phyloP scores from a whole-genome alignment of 78 protist species.

The Mastigamoeba balamuthi region DNA sequence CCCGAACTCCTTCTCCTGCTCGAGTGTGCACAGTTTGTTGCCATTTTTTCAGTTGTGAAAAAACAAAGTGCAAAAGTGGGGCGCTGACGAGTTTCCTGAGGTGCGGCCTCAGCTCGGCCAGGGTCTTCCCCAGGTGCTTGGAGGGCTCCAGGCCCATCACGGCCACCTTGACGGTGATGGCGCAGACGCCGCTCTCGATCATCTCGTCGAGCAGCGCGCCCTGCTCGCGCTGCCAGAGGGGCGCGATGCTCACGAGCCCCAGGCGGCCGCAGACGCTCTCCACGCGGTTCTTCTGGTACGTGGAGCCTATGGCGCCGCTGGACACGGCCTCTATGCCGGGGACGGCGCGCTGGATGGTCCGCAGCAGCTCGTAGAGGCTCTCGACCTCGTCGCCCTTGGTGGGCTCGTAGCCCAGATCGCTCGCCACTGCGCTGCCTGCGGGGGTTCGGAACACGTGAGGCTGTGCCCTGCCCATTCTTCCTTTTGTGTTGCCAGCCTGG shows the following conservation, averaged over 20 bases:
- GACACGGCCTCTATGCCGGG: conserved; percentile 77
- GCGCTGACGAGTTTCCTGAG: conserved; percentile 6
- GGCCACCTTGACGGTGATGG: conserved; percentile 76
- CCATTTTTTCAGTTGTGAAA: not conserved
- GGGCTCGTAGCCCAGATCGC: conserved; percentile 8
- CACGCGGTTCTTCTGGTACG: conserved; percentile 90
- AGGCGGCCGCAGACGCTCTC: conserved; percentile 78
- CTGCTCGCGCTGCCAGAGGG: conserved; percentile 83
- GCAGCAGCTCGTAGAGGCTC: conserved; percentile 56
- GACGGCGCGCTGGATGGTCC: not conserved
- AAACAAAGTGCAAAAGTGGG: not conserved
- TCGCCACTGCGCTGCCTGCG: conserved; percentile 5
- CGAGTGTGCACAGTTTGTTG: too few species aligned
- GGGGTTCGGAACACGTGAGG: too few species aligned
- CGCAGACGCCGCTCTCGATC: conserved; percentile 49
- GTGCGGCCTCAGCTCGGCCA: conserved; percentile 27
- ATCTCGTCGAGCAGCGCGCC: conserved; percentile 62
- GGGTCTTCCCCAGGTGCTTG: conserved; percentile 59
- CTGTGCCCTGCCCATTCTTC: too few species aligned
- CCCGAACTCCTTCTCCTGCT: conserved; percentile 28
- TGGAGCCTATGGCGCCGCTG: conserved; percentile 87
- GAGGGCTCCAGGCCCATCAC: conserved; percentile 48
- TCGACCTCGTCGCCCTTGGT: conserved; percentile 82
- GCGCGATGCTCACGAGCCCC: conserved; percentile 54
- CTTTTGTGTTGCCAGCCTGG: too few species aligned